A percentile compares a stretch with the other conserved stretches of the same genome.
These are phyloP conservation scores for Fusarium siculi DNA, from an alignment of 2,329 filamentous ascomycete species.

Conservation along the genomic window DNA sequence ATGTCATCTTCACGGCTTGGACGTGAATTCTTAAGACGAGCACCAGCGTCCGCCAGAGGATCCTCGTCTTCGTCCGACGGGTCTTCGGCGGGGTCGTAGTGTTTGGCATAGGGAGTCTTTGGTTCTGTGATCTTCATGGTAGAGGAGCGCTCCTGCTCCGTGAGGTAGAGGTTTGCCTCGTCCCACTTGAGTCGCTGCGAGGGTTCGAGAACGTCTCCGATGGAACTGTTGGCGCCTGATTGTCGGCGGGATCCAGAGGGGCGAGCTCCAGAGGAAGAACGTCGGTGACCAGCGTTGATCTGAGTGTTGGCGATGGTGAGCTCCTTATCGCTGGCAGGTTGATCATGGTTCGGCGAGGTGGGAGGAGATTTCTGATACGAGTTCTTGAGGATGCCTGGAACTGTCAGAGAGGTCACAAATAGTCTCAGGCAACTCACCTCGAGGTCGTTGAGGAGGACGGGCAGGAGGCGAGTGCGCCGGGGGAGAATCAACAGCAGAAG, in stretches of 20 bases:
- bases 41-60: slow-evolving; percentile 45
- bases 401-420: not conserved
- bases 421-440: slow-evolving; percentile 49
- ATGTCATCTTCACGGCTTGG: slow-evolving; percentile 76
- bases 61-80: slow-evolving; percentile 78
- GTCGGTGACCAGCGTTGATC: slow-evolving; percentile 89
- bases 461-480: slow-evolving; percentile 56
- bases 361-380: slow-evolving; percentile 72
- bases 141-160: slow-evolving; percentile 92
- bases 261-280: slow-evolving; percentile 77
- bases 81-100: slow-evolving; percentile 90
- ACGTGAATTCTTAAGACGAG: slow-evolving; percentile 50
- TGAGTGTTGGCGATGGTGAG: slow-evolving; percentile 94
- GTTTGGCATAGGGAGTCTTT: slow-evolving; percentile 94
- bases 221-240: slow-evolving; percentile 62
- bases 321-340: slow-evolving; percentile 77
- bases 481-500: slow-evolving; percentile 52
- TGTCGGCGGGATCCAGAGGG: slow-evolving; percentile 76
- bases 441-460: slow-evolving; percentile 56
- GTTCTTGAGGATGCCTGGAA: slow-evolving; percentile 91
- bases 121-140: slow-evolving; percentile 99
- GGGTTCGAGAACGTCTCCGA: slow-evolving; percentile 56
- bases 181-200: slow-evolving; percentile 94
- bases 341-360: slow-evolving; percentile 59
- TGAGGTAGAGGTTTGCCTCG: slow-evolving; percentile 96